These are phyloP conservation scores for Eucalyptus tenuipes DNA, from an alignment of 345 rosid species.

Conservation along the genomic window DNA sequence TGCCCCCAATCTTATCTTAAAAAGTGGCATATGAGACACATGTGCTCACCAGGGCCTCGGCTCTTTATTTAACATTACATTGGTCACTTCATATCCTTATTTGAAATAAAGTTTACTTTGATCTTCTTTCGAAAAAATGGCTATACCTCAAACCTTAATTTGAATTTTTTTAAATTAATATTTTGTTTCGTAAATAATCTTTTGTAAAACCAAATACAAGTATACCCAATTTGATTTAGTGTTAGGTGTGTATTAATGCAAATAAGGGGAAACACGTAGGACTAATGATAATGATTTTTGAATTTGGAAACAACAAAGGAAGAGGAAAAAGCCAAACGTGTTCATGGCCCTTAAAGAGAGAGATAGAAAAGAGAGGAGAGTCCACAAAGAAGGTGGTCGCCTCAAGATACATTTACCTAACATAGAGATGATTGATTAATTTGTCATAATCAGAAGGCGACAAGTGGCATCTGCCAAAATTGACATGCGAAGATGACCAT, in stretches of 20 bases:
- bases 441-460: background rate
- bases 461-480: background rate
- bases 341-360: background rate
- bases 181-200: background rate
- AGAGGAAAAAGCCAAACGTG: background rate
- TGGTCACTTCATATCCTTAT: fast-evolving
- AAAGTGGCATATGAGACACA: background rate
- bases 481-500: background rate
- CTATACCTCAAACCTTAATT: background rate
- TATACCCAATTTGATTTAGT: background rate
- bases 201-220: background rate
- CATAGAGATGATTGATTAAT: background rate
- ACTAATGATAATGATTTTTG: background rate
- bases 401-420: background rate
- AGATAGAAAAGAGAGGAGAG: background rate
- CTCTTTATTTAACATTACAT: background rate
- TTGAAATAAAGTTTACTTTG: background rate
- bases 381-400: background rate
- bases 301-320: background rate
- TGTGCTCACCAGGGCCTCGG: fast-evolving
- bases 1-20: background rate
- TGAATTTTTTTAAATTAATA: background rate
- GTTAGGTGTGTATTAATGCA: background rate
- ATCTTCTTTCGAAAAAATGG: background rate
- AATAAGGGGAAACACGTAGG: background rate